These are phyloP conservation scores for Coccomyxa subellipsoidea DNA, from an alignment of 163 green algal genomes.

Conservation along the genomic window DNA sequence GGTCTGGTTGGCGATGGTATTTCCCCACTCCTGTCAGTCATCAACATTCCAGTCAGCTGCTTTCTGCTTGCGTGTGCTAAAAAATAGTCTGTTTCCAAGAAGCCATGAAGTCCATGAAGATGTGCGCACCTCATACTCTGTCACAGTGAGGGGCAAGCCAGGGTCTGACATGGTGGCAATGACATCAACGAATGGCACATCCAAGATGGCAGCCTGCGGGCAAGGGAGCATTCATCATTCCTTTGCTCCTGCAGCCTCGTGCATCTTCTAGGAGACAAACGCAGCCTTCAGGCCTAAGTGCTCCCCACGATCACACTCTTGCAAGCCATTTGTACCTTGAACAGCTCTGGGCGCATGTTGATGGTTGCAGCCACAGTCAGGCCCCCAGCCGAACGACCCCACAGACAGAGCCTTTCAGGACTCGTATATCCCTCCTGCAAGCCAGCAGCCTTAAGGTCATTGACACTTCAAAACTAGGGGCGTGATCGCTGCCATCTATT, in stretches of 20 bases:
- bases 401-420: slow-evolving; percentile 49
- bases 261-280: too few relatives aligned
- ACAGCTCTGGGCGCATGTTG: slow-evolving; percentile 72
- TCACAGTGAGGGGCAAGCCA: slow-evolving; percentile 86
- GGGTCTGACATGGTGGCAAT: slow-evolving; percentile 95
- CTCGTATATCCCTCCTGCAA: slow-evolving; percentile 52
- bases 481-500: neutral
- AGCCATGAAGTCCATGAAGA: neutral
- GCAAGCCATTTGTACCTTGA: neutral
- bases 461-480: neutral
- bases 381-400: slow-evolving; percentile 36
- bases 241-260: too few relatives aligned
- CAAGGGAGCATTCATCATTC: too few relatives aligned
- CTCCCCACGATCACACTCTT: neutral
- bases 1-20: slow-evolving; percentile 56
- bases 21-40: slow-evolving; percentile 70
- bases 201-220: slow-evolving; percentile 2
- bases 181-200: slow-evolving; percentile 15
- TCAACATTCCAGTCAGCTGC: neutral
- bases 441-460: neutral
- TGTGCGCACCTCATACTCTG: slow-evolving; percentile 31
- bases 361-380: slow-evolving; percentile 68
- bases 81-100: too few relatives aligned
- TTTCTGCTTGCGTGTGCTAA: neutral
- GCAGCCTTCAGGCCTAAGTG: neutral